Evolutionary conservation across 225 moss, liverwort and hornwort species (phyloP), one percentile per base, ranked within the genome.

Genomic region (Antitrichia curtipendula): DNA sequence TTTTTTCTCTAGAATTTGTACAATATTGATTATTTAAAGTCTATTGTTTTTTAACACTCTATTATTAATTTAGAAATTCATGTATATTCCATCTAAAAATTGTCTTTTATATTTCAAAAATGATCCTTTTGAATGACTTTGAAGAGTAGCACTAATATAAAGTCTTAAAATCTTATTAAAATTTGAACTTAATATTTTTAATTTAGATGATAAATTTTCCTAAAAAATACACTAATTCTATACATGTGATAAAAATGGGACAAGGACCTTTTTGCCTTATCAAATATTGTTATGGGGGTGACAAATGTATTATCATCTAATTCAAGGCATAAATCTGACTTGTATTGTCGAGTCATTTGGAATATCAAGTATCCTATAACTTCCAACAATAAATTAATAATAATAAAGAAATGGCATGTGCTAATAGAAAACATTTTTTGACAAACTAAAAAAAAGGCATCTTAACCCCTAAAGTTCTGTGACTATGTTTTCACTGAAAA

Each of bases 351-450:
- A 32, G 0, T 49, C 20, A 49, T 32, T 74, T 49, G 4, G 50
- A 19, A 0, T 31, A 31, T 7, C 20, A 29, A 7, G 1, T 20
- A 1, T 20, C 49, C 12, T n/a, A 22, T 0, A 0, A 12, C 13
- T 38, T 68, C 4, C 1, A 23, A 6, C 12, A 68, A 23, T 2
- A 23, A 69, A 7, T 7, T 23, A 66, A 22, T 12, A 66, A 22
- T 12, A n/a, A 22, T 21, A n/a, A n/a, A n/a, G 36, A 65, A 65
- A 65, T 65, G 3, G 11, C 65, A n/a, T 6, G 3, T 36, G 3
- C n/a, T 64, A 20, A n/a, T 65, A 20, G 36, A n/a, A 3, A 10
- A 36, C 1, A 0, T 65, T 32, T 65, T 19, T 65, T 65, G 36
- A n/a, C 64, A 36, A 11, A 6, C 2, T 65, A 2, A 36, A 11